Evolutionary conservation across 164 flowering plant species (phyloP).

Genomic region (Chloranthus sessilifolius): DNA sequence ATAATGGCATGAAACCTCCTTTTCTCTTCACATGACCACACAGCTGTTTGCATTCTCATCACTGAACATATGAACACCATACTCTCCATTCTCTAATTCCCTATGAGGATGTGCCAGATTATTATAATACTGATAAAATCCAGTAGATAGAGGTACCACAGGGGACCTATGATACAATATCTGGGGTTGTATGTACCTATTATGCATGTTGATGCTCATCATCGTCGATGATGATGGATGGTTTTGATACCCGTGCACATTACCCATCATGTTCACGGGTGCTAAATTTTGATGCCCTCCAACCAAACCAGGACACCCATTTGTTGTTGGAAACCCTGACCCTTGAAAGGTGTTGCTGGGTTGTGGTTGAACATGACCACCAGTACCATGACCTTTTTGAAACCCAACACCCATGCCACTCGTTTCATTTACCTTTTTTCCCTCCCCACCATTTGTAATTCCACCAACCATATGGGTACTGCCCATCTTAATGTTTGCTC

Average conservation of each 20-base stretch:
- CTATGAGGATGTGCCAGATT: background rate
- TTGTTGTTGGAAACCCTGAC: constrained; percentile 14
- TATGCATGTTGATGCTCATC: constrained; percentile 34
- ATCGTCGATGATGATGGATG: constrained; percentile 32
- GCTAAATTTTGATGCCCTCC: constrained; percentile 5
- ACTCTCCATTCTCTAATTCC: constrained; percentile 19
- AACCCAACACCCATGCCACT: constrained; percentile 33
- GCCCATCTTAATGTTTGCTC: constrained; percentile 16
- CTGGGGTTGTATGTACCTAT: constrained; percentile 30
- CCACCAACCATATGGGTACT: constrained; percentile 22
- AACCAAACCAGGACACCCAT: constrained; percentile 14
- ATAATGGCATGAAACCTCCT: too few relatives aligned
- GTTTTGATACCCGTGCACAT: constrained; percentile 14
- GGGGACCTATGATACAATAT: constrained; percentile 73
- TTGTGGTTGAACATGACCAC: constrained; percentile 14
- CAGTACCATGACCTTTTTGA: constrained; percentile 30
- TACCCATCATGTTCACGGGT: constrained; percentile 10
- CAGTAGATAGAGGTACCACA: constrained; percentile 39
- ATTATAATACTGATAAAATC: constrained; percentile 29
- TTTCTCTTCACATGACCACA: constrained; percentile 40
- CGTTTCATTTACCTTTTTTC: constrained; percentile 20
- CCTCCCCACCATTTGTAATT: constrained; percentile 20
- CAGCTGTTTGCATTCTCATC: constrained; percentile 67
- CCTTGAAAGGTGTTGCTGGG: constrained; percentile 27
- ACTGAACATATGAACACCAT: constrained; percentile 49